These are phyloP conservation scores for Ustilago loliicola DNA, from an alignment of 1,284 basidiomycete genomes.

Conservation along the genomic window DNA sequence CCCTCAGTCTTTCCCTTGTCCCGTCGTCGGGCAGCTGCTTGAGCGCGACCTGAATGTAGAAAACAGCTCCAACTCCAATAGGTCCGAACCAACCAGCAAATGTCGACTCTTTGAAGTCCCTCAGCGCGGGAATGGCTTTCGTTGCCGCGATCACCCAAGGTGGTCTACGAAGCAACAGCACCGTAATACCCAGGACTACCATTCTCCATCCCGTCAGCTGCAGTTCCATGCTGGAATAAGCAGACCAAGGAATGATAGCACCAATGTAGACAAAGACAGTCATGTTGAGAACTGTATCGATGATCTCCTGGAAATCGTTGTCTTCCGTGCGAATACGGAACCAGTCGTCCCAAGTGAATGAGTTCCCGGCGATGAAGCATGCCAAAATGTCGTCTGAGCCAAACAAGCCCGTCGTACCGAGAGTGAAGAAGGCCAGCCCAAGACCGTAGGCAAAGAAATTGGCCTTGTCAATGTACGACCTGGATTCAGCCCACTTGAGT, in stretches of 20 bases:
- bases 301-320: slow-evolving; percentile 74
- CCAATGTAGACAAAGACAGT: slow-evolving; percentile 72
- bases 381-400: slow-evolving; percentile 72
- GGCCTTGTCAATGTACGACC: slow-evolving; percentile 70
- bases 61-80: slow-evolving; percentile 71
- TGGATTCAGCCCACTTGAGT: slow-evolving; percentile 69
- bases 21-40: slow-evolving; percentile 72
- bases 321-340: slow-evolving; percentile 74
- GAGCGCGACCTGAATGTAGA: slow-evolving; percentile 74
- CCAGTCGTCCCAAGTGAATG: slow-evolving; percentile 71
- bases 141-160: slow-evolving; percentile 63
- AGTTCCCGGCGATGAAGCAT: slow-evolving; percentile 71
- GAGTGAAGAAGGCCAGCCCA: slow-evolving; percentile 71
- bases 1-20: slow-evolving; percentile 69
- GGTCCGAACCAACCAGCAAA: slow-evolving; percentile 70
- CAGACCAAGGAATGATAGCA: slow-evolving; percentile 70
- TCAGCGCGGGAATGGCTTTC: slow-evolving; percentile 63
- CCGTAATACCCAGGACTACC: slow-evolving; percentile 61
- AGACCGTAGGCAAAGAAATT: slow-evolving; percentile 71
- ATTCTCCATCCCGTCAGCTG: slow-evolving; percentile 65
- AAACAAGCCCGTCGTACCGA: slow-evolving; percentile 71
- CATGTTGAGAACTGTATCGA: slow-evolving; percentile 74
- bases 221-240: slow-evolving; percentile 43
- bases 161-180: slow-evolving; percentile 63
- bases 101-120: slow-evolving; percentile 58